Conservation (phyloP, 306 rosid species). For the Glycyrrhiza uralensis region DNA sequence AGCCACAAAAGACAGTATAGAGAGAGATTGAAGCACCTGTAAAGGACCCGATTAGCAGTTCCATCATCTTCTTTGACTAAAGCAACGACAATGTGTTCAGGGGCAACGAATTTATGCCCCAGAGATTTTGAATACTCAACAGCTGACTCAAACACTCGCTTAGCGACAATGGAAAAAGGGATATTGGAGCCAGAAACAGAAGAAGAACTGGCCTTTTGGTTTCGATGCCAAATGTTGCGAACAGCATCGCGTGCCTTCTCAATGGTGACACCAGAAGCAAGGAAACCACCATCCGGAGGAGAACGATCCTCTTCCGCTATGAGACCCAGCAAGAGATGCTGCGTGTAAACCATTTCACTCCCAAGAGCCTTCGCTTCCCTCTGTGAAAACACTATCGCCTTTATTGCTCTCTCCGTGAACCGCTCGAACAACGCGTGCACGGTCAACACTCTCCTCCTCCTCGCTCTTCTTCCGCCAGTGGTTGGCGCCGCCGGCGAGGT, state of each 20-base stretch:
- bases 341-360: conserved; percentile 54
- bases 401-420: conserved; percentile 79
- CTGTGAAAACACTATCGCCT: conserved; percentile 64
- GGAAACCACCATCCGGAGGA: conserved; percentile 53
- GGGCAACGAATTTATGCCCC: conserved; percentile 71
- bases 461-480: not conserved
- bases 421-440: conserved; percentile 64
- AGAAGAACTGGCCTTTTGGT: too few relatives aligned
- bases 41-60: conserved; percentile 55
- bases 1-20: not conserved
- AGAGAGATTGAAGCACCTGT: conserved; percentile 42
- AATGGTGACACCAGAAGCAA: conserved; percentile 56
- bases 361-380: conserved; percentile 67
- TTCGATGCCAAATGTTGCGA: conserved; percentile 45
- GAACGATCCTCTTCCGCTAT: conserved; percentile 69
- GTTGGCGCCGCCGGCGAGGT: not conserved
- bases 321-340: conserved; percentile 79
- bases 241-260: conserved; percentile 65
- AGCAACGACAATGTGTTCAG: conserved; percentile 75
- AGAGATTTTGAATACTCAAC: conserved; percentile 61
- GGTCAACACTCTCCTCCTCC: conserved; percentile 9
- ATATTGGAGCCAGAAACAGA: conserved; percentile 30
- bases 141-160: conserved; percentile 77
- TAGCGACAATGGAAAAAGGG: conserved; percentile 62
- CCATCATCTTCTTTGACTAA: conserved; percentile 68